These are phyloP conservation scores for Colletotrichum cordylinicola DNA, from an alignment of 2,329 filamentous ascomycete genomes.

Conservation along the genomic window DNA sequence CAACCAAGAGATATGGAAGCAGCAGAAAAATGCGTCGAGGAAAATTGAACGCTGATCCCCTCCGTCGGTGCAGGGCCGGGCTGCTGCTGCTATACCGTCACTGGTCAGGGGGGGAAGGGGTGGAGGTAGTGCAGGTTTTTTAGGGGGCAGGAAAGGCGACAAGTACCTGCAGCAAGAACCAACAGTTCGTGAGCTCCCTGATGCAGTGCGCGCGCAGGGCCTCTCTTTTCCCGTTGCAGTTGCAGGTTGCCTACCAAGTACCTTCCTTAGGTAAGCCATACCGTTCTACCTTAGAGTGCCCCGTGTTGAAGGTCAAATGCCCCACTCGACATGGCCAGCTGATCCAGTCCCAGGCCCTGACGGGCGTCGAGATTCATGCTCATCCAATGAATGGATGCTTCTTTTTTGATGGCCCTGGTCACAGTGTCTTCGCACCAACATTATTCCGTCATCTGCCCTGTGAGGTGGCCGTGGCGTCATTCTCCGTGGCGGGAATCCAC, in stretches of 20 bases:
- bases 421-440: conserved; percentile 4
- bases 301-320: background rate
- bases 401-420: background rate
- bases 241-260: background rate
- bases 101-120: conserved; percentile 2
- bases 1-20: background rate
- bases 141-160: conserved; percentile 6
- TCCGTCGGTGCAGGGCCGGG: background rate
- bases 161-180: conserved; percentile 24
- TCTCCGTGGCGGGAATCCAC: background rate
- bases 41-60: conserved; percentile 21
- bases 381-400: background rate
- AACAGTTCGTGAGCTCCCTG: conserved; percentile 17
- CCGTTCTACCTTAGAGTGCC: background rate
- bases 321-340: conserved; percentile 13
- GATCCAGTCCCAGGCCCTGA: background rate
- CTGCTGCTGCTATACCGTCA: background rate
- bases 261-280: background rate
- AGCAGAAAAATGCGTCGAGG: background rate
- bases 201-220: background rate
- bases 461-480: conserved; percentile 5
- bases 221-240: background rate
- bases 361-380: background rate
- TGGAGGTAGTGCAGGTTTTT: conserved; percentile 8
- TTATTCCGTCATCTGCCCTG: conserved; percentile 8